These are phyloP conservation scores for Rhizophagus prolifer DNA, from an alignment of 192 early-diverging fungal species.

Conservation along the genomic window DNA sequence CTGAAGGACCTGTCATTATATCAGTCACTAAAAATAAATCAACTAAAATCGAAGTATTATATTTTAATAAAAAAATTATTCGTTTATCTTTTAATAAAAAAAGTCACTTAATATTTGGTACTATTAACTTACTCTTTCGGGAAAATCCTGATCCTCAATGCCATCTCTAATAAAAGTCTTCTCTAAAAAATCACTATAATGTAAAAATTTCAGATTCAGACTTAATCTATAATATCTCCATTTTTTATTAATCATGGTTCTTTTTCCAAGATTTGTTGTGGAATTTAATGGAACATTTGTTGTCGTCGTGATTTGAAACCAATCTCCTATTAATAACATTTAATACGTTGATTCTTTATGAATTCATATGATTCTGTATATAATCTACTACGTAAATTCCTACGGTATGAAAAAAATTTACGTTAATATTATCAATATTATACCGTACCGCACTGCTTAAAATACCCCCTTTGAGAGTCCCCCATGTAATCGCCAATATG, in stretches of 20 bases:
- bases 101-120: not conserved
- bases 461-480: too few relatives aligned
- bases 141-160: constrained; percentile 46
- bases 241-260: constrained; percentile 31
- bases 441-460: too few relatives aligned
- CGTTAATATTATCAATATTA: too few relatives aligned
- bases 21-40: constrained; percentile 36
- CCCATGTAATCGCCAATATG: too few relatives aligned
- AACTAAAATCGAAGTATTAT: constrained; percentile 12
- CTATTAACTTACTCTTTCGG: constrained; percentile 50
- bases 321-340: constrained; percentile 58
- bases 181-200: constrained; percentile 67
- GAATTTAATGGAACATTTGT: not conserved
- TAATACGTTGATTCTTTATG: constrained; percentile 67
- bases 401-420: constrained; percentile 28
- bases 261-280: constrained; percentile 6
- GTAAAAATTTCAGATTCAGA: constrained; percentile 55
- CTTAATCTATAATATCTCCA: constrained; percentile 63
- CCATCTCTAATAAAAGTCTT: constrained; percentile 35
- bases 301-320: constrained; percentile 54
- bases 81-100: not conserved
- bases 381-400: constrained; percentile 60
- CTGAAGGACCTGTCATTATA: constrained; percentile 24
- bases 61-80: not conserved
- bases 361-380: constrained; percentile 71